Conservation (phyloP, 345 rosid species). For the Hirschfeldia incana region DNA sequence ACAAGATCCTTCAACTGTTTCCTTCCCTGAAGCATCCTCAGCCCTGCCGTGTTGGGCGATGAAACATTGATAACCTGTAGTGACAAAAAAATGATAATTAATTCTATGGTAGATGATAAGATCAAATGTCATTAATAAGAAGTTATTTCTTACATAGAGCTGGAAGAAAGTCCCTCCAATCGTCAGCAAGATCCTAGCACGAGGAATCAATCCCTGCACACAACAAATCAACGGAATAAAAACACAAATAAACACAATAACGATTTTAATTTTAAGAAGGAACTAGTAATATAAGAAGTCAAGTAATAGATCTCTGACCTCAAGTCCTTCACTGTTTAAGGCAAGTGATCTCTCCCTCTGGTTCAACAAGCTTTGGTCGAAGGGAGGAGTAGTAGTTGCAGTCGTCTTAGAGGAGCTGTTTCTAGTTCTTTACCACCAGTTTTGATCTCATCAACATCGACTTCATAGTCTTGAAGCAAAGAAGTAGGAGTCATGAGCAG, state of each 20-base stretch:
- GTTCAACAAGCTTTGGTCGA: conserved; percentile 60
- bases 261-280: not conserved
- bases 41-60: no score
- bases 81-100: no score
- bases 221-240: not conserved
- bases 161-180: conserved; percentile 88
- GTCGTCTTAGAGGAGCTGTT: conserved; percentile 54
- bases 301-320: conserved; percentile 48
- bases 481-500: conserved; percentile 75
- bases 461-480: conserved; percentile 54
- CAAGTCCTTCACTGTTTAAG: conserved; percentile 95
- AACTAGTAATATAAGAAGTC: not conserved
- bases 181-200: conserved; percentile 76
- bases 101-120: no score
- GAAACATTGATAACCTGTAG: no score
- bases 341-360: conserved; percentile 86
- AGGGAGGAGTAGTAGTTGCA: conserved; percentile 65
- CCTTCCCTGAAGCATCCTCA: no score
- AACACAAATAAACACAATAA: not conserved
- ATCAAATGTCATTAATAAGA: no score
- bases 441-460: conserved; percentile 43
- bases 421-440: conserved; percentile 52
- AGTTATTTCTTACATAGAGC: no score
- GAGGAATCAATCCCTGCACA: conserved; percentile 89
- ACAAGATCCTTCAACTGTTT: no score